Base-by-base conservation (phyloP, 352 stramenopile genomes). In the Pelagophyceae sp. region DNA sequence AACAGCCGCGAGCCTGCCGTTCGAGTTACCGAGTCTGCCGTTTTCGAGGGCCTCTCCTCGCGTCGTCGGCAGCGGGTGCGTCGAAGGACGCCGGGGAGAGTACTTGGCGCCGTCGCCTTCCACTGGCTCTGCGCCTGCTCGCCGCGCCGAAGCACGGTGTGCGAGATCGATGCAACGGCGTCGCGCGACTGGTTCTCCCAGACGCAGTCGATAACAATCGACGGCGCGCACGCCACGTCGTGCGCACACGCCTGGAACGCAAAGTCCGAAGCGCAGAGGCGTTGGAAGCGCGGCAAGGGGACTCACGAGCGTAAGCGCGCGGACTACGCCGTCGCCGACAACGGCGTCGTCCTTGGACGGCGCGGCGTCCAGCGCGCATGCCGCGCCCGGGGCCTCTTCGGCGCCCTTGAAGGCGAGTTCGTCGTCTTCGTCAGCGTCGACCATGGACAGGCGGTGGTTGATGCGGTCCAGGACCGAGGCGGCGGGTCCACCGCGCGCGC, bases 151-250 rank as follows among this genome's bases (percentile, higher is more conserved):
- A n/a, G n/a, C n/a, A n/a, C n/a, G n/a, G n/a, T n/a, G n/a, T n/a
- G n/a, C n/a, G n/a, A n/a, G n/a, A n/a, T n/a, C n/a, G n/a, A n/a
- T n/a, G n/a, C n/a, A n/a, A n/a, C n/a, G n/a, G n/a, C n/a, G 63
- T 74, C 67, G 15, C 67, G 33, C 25, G 37, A 3, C 67, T 74
- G 5, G 67, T 74, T 74, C 67, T 74, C 35, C 67, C 67, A 74
- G 5, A 74, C 67, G 67, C 31, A 74, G 35, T 74, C 67, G 15
- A 74, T n/a, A 0, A 23, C 67, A 23, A 74, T 51, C 67, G 20
- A 20, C 6, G 6, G 15, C 6, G 58, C 58, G 15, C 15, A 11
- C 58, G 29, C 23, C 15, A 65, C 23, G 58, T 65, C 58, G 58
- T 65, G 58, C 58, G 23, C 29, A 5, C 3, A 27, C 29, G 58